Conservation (phyloP, 495 filamentous ascomycete species). For the Astrothelium macrocarpum region DNA sequence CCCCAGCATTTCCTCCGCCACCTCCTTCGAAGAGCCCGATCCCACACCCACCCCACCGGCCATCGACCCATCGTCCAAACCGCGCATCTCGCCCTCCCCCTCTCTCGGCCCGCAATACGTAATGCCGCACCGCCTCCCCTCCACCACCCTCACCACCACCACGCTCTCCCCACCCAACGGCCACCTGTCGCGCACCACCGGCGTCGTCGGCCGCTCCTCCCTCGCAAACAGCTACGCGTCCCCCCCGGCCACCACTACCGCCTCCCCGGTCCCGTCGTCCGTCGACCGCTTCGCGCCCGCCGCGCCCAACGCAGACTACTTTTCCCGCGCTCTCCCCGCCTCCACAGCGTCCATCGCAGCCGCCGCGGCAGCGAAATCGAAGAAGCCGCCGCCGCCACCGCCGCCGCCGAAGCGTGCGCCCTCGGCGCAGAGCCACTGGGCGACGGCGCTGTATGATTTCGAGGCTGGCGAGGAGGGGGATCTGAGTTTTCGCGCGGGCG, state of each 20-base stretch:
- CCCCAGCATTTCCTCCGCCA: slow-evolving; percentile 6
- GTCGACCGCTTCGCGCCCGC: background rate
- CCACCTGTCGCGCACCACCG: background rate
- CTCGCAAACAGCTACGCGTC: slow-evolving; percentile 3
- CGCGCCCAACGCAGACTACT: slow-evolving; percentile 17
- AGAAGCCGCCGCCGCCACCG: slow-evolving; percentile 60
- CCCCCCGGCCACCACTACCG: slow-evolving; percentile 5
- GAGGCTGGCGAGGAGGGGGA: slow-evolving; percentile 62
- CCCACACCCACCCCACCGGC: background rate
- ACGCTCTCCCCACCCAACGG: background rate
- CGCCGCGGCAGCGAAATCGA: slow-evolving; percentile 26
- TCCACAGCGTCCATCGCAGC: slow-evolving; percentile 11
- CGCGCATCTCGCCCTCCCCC: background rate
- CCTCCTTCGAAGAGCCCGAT: background rate
- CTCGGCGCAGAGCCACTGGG: slow-evolving; percentile 46
- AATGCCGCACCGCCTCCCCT: background rate
- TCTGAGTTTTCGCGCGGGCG: slow-evolving; percentile 72
- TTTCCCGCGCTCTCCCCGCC: slow-evolving; percentile 14
- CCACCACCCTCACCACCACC: background rate
- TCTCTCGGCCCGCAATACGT: slow-evolving; percentile 2
- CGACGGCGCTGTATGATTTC: slow-evolving; percentile 76
- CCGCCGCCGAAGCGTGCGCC: slow-evolving; percentile 54
- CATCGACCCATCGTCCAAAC: background rate
- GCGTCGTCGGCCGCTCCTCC: background rate
- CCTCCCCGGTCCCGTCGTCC: background rate